These are phyloP conservation scores for Wallacemonas collosoma DNA, from an alignment of 208 protist species.

Conservation along the genomic window DNA sequence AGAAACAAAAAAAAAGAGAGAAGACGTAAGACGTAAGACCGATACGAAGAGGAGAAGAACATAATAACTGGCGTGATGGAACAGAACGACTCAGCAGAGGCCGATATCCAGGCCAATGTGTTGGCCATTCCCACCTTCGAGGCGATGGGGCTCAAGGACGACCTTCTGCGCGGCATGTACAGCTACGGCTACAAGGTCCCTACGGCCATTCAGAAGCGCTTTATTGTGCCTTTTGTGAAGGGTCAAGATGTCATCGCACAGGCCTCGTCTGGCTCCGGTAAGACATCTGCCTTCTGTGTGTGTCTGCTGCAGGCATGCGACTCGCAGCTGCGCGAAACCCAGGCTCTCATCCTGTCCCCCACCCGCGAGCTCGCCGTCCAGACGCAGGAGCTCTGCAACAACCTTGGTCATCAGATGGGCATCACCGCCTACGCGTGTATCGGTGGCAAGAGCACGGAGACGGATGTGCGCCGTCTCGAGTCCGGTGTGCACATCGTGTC, in stretches of 20 bases:
- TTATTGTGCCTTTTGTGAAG: constrained; percentile 92
- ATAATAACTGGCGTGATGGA: neutral
- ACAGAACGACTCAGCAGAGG: constrained; percentile 34
- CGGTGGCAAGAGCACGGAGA: constrained; percentile 93
- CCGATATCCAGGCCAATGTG: constrained; percentile 86
- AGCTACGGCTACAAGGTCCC: constrained; percentile 98
- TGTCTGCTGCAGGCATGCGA: constrained; percentile 91
- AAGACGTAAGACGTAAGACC: neutral
- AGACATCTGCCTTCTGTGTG: constrained; percentile 98
- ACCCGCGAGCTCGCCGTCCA: constrained; percentile 98
- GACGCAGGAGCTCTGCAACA: constrained; percentile 95
- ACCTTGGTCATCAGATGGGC: constrained; percentile 95
- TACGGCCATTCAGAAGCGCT: constrained; percentile 98
- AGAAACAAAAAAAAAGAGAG: neutral
- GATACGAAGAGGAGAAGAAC: no score
- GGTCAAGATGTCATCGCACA: constrained; percentile 97
- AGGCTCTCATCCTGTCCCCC: constrained; percentile 97
- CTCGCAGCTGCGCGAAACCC: constrained; percentile 71
- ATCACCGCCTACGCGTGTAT: constrained; percentile 89
- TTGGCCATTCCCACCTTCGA: constrained; percentile 87
- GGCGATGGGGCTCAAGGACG: constrained; percentile 84
- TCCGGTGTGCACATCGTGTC: constrained; percentile 94
- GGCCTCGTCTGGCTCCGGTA: constrained; percentile 98
- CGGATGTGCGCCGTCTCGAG: constrained; percentile 92
- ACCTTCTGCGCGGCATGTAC: constrained; percentile 96